A percentile compares a stretch with the other conserved stretches of the same genome.
These are phyloP conservation scores for Lactifluus piperatus DNA, from an alignment of 768 basidiomycete species.

Conservation along the genomic window DNA sequence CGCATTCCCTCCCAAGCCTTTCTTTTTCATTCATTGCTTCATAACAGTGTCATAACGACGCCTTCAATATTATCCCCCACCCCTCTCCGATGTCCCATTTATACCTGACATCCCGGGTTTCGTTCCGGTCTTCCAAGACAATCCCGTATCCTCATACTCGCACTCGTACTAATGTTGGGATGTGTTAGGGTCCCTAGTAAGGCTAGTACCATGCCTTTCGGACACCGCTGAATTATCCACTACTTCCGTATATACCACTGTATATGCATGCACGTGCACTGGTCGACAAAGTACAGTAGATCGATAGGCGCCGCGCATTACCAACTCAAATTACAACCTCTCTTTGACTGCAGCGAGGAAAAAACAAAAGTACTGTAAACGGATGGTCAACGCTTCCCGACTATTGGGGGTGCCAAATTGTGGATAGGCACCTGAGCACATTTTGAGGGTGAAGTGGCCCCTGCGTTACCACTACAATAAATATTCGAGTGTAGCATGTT, in stretches of 20 bases:
- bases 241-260: background rate
- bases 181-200: background rate
- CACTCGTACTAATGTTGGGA: background rate
- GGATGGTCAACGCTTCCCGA: background rate
- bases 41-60: background rate
- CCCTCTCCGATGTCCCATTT: background rate
- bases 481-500: no score
- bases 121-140: background rate
- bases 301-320: background rate
- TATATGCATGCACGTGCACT: slow-evolving; percentile 1
- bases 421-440: no score
- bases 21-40: slow-evolving; percentile 6
- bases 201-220: background rate
- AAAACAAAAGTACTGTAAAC: background rate
- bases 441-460: background rate
- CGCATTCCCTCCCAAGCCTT: background rate
- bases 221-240: background rate
- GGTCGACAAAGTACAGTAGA: slow-evolving; percentile 1
- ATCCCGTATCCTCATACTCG: background rate
- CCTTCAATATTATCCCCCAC: background rate
- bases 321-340: background rate
- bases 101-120: slow-evolving; percentile 3
- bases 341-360: background rate
- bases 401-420: background rate
- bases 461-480: background rate